phyloP scores from a whole-genome alignment of 1,284 basidiomycete genomes.

The Rhodotorula sp. region DNA sequence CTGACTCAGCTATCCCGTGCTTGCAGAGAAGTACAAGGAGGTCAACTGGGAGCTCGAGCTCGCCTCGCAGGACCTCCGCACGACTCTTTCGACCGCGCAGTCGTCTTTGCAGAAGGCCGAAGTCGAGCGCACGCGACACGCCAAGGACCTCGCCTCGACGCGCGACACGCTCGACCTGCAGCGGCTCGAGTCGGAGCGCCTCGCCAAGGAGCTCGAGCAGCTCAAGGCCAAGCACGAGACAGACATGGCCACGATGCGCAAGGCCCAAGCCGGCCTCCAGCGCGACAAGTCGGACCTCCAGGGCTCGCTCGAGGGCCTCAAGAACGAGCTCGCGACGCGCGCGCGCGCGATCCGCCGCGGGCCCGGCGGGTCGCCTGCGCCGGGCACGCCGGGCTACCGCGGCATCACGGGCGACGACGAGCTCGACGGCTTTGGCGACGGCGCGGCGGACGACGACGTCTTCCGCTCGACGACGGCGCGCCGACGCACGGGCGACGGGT shows the following conservation, averaged over 20 bases:
- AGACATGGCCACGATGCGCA: conserved; percentile 84
- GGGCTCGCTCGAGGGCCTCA: conserved; percentile 66
- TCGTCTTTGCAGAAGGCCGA: conserved; percentile 69
- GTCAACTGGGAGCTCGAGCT: conserved; percentile 99
- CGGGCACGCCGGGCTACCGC: conserved; percentile 34
- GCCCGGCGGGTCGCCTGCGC: conserved; percentile 23
- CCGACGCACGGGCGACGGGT: conserved; percentile 61
- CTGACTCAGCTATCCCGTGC: conserved; percentile 52
- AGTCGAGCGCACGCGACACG: conserved; percentile 76
- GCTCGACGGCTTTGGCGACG: conserved; percentile 51
- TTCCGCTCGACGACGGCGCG: conserved; percentile 57
- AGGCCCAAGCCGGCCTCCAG: conserved; percentile 79
- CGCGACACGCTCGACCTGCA: conserved; percentile 79
- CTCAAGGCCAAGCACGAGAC: conserved; percentile 87
- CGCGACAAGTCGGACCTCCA: conserved; percentile 91
- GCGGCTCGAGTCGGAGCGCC: conserved; percentile 80
- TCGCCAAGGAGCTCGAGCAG: conserved; percentile 66
- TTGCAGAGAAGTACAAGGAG: conserved; percentile 77
- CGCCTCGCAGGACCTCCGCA: conserved; percentile 78
- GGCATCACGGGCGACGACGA: conserved; percentile 55
- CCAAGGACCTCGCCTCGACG: conserved; percentile 68
- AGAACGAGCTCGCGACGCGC: conserved; percentile 67
- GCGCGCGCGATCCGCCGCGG: conserved; percentile 36
- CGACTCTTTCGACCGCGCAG: conserved; percentile 69
- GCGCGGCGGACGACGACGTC: conserved; percentile 28